Evolutionary conservation across 768 basidiomycete genomes (phyloP).

Genomic region (Coprinellus aureogranulatus): DNA sequence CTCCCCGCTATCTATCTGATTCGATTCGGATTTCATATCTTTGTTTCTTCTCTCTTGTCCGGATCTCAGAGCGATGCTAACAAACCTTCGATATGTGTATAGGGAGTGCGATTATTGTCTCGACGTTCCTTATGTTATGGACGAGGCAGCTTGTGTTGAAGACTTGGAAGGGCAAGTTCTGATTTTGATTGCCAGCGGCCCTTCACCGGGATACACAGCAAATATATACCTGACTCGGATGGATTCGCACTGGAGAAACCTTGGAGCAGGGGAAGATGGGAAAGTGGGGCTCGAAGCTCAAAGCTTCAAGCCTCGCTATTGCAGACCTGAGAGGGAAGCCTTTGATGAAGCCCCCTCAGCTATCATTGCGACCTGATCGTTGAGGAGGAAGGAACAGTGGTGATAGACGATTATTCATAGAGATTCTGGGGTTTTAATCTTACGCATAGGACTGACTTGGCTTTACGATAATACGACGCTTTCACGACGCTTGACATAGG

Average conservation of each 20-base stretch:
- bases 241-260: too few species aligned
- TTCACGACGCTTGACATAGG: too few species aligned
- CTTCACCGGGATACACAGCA: too few species aligned
- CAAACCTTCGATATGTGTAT: background rate
- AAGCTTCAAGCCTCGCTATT: too few species aligned
- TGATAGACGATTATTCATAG: too few species aligned
- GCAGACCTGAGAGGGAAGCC: background rate
- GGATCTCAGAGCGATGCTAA: background rate
- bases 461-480: too few species aligned
- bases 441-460: too few species aligned
- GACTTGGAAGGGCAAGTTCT: slow-evolving; percentile 41
- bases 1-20: background rate
- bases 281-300: too few species aligned
- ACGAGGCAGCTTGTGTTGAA: slow-evolving; percentile 40
- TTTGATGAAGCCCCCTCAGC: background rate
- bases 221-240: too few species aligned
- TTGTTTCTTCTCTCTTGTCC: background rate
- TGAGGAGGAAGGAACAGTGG: background rate
- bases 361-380: background rate
- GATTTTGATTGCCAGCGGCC: background rate
- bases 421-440: too few species aligned
- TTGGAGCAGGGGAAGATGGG: too few species aligned
- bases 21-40: background rate
- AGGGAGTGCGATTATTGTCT: slow-evolving; percentile 34
- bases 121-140: slow-evolving; percentile 39